Evolutionary conservation across 768 basidiomycete species (phyloP).

Genomic region (Dendrothele bispora): DNA sequence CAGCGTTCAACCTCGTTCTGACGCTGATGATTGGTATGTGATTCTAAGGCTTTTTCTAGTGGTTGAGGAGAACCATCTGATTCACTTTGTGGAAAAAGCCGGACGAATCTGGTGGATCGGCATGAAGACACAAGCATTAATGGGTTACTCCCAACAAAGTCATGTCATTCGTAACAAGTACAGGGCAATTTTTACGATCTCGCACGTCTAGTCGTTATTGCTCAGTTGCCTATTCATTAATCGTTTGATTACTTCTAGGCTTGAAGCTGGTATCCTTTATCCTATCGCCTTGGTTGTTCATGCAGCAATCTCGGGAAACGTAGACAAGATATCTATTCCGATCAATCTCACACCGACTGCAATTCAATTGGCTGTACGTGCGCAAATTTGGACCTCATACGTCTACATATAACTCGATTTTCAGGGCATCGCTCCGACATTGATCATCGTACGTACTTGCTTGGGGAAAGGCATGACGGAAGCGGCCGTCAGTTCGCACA

Average conservation of each 20-base stretch:
- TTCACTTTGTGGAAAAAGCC: too few species aligned
- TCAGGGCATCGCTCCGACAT: background rate
- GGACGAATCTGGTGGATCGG: conserved; percentile 1
- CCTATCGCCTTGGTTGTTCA: background rate
- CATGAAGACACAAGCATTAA: background rate
- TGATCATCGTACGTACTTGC: background rate
- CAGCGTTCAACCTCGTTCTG: background rate
- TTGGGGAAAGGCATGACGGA: background rate
- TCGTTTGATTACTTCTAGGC: background rate
- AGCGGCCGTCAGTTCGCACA: too few species aligned
- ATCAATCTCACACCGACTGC: background rate
- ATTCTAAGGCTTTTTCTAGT: background rate
- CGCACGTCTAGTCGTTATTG: background rate
- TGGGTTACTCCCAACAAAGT: background rate
- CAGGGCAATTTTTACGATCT: background rate
- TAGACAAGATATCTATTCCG: background rate
- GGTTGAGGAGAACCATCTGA: too few species aligned
- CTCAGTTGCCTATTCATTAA: background rate
- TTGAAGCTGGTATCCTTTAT: background rate
- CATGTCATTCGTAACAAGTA: background rate
- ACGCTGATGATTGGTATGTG: conserved; percentile 2
- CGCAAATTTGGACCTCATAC: background rate
- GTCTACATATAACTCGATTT: background rate
- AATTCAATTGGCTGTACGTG: background rate
- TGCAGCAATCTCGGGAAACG: background rate